Base-by-base conservation (phyloP, 2,329 filamentous ascomycete species). In the Orbilia brochopaga region DNA sequence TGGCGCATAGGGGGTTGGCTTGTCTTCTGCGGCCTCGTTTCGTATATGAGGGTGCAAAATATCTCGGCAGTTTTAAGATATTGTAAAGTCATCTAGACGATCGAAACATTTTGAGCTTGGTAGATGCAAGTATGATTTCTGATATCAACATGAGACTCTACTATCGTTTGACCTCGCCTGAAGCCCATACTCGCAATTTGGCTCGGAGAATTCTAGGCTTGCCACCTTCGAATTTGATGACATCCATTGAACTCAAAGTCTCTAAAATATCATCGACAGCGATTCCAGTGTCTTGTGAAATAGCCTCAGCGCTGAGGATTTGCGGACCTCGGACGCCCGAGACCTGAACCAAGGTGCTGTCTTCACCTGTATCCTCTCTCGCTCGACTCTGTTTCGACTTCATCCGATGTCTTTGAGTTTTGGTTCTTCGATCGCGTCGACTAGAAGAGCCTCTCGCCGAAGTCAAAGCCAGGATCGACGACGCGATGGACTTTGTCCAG, bases 401-500 rank as follows among this genome's bases (percentile, higher is more conserved):
- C 37, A 59, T 63, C 35, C 59, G 35, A 30, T 24, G 42, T 42
- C 30, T 69, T 8, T 11, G 1, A 24, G 50, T 35, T 40, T 27
- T 42, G 13, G n/a, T 13, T 2, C 27, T 54, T 40, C 55, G 30
- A 35, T 48, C 32, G 76, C 74, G 46, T 67, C 35, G 42, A 52
- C 27, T 11, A 30, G 54, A 35, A 13, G 44, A 23, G 30, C 19
- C 51, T 19, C 27, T 17, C n/a, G 19, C 32, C 15, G 42, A 23
- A n/a, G 64, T 57, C 35, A 42, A 54, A 13, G 53, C 63, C 13
- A 73, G 32, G 30, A 65, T 65, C n/a, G 57, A 30, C 15, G 53
- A 46, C 21, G 66, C 59, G 81, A 79, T 80, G 80, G 76, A 81
- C 74, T 7, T 78, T 8, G 55, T 67, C 76, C 76, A 77, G 44